phyloP scores from a whole-genome alignment of 805 yeast species.

The Ogataea ramenticola region DNA sequence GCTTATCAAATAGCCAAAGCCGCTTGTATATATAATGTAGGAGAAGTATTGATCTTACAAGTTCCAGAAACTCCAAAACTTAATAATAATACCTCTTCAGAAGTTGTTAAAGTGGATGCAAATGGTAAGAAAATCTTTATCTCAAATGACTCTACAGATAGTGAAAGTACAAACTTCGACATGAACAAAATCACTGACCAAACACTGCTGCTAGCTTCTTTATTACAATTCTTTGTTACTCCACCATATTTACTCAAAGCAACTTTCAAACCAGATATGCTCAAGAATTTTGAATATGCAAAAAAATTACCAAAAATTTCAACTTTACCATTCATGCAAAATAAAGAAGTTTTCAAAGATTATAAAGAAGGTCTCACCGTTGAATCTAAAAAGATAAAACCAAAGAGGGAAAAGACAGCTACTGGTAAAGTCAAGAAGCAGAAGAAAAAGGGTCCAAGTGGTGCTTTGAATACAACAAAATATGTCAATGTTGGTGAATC shows the following conservation, averaged over 20 bases:
- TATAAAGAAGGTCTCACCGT: constrained; percentile 62
- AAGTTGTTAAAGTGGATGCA: background rate
- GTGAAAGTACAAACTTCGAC: background rate
- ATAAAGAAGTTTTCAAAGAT: constrained; percentile 27
- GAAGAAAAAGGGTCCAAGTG: constrained; percentile 54
- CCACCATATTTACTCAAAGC: constrained; percentile 72
- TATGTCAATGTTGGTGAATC: constrained; percentile 71
- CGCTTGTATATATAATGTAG: constrained; percentile 60
- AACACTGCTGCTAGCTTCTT: constrained; percentile 52
- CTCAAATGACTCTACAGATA: constrained; percentile 11
- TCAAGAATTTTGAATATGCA: constrained; percentile 53
- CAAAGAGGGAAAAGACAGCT: constrained; percentile 28
- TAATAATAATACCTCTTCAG: constrained; percentile 5
- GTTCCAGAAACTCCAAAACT: constrained; percentile 21
- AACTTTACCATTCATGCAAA: constrained; percentile 66
- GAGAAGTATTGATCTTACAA: constrained; percentile 69
- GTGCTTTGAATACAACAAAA: constrained; percentile 53
- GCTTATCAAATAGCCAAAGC: constrained; percentile 77
- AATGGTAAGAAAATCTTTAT: constrained; percentile 10
- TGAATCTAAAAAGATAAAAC: constrained; percentile 33
- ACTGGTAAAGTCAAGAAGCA: constrained; percentile 34
- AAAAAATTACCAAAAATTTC: constrained; percentile 63
- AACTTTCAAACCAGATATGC: constrained; percentile 40
- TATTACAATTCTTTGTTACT: constrained; percentile 75
- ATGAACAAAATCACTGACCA: constrained; percentile 10